Evolutionary conservation across 148 eudicot genomes (phyloP), one percentile per base, ranked within the genome.

Genomic region (Rhododendron simsii): DNA sequence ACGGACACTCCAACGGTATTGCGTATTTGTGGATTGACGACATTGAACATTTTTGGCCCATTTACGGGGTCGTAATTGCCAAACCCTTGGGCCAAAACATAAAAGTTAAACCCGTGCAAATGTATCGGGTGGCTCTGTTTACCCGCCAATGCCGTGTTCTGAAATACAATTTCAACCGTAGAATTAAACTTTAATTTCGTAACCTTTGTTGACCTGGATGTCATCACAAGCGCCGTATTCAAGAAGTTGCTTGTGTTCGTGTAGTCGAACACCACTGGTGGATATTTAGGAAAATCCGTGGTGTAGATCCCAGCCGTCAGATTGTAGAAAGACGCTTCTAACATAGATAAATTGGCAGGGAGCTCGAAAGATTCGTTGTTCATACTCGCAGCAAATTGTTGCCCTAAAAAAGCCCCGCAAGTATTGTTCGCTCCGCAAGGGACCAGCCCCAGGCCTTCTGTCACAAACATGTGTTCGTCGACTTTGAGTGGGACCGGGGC

Each of bases 61-160:
- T 1, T 21, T 5, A 79, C 28, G 0, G 89, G 33, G 67, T 96
- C 85, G 44, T 91, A 96, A 30, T 93, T 92, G 5, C 98, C 95
- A 78, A 92, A 94, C 8, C 96, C 98, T 79, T 92, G 92, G 33
- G 93, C 98, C 82, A 94, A 51, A 0, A 96, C 96, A 21, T 94
- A 87, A 80, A 96, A 94, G 75, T 93, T 91, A 59, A 88, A 92
- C 7, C 96, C 95, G 78, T 96, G 98, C 84, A 96, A 85, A 57
- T 94, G 98, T 63, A 96, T 92, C 0, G 98, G 96, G 84, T 96
- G 98, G 87, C 92, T 93, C 78, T 94, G 96, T 3, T 88, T 41
- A 3, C 86, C 90, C 0, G 92, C 44, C 51, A 93, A 41, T 0
- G 91, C 92, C 2, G 94, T 93, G 76, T 92, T 89, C 81, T 96